These are phyloP conservation scores for Coniferiporia sulphurascens DNA, from an alignment of 1,284 basidiomycete genomes.

Conservation along the genomic window DNA sequence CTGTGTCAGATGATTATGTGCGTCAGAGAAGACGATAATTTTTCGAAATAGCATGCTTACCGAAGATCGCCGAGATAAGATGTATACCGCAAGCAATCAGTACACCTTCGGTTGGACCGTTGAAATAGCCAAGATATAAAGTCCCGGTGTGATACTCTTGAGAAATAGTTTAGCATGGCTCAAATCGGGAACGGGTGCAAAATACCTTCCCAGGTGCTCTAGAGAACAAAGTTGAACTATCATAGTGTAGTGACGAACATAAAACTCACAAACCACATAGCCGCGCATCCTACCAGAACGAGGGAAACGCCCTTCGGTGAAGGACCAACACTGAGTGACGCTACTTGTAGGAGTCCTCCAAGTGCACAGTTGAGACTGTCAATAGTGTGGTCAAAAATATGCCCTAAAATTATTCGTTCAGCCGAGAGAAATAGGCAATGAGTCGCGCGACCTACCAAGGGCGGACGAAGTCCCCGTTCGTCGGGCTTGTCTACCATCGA, in stretches of 20 bases:
- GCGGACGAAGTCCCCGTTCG: constrained; percentile 23
- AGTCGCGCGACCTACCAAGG: constrained; percentile 18
- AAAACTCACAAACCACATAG: constrained; percentile 24
- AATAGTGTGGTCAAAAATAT: constrained; percentile 26
- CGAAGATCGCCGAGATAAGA: constrained; percentile 21
- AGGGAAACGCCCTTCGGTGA: constrained; percentile 17
- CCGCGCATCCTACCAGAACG: constrained; percentile 20
- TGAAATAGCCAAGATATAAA: constrained; percentile 24
- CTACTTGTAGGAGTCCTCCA: constrained; percentile 21
- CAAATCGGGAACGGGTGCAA: not conserved
- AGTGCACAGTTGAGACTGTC: constrained; percentile 23
- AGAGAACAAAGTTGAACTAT: not conserved
- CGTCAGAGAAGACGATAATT: not conserved
- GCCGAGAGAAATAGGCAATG: not conserved
- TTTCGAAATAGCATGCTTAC: constrained; percentile 9
- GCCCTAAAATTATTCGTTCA: constrained; percentile 14
- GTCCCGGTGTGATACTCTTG: constrained; percentile 24
- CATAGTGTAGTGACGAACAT: not conserved
- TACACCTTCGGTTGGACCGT: constrained; percentile 24
- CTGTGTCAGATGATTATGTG: not conserved
- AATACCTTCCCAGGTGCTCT: constrained; percentile 26
- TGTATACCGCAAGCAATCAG: constrained; percentile 23
- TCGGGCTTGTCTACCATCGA: constrained; percentile 24
- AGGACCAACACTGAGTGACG: constrained; percentile 21
- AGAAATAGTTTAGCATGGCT: not conserved